These are phyloP conservation scores for Umbelopsis ramanniana DNA, from an alignment of 192 early-diverging fungal species.

Conservation along the genomic window DNA sequence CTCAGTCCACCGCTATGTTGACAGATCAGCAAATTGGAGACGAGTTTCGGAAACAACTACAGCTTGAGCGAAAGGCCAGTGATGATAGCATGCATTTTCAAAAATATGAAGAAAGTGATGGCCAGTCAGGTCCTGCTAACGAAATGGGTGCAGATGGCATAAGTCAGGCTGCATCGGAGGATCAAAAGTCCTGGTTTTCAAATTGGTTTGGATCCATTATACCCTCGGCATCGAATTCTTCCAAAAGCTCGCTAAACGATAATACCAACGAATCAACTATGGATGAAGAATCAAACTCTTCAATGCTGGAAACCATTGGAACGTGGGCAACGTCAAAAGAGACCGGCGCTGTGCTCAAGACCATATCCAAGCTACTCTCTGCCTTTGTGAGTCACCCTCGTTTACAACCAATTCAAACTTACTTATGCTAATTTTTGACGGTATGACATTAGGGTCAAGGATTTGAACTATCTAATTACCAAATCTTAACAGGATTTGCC, in stretches of 20 bases:
- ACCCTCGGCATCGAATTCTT: not conserved
- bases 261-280: not conserved
- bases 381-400: conserved; percentile 31
- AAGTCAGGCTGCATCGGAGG: not conserved
- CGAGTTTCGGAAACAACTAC: conserved; percentile 20
- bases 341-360: conserved; percentile 29
- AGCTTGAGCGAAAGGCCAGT: conserved; percentile 17
- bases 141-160: not conserved
- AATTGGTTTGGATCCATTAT: conserved; percentile 18
- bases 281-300: not conserved
- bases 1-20: conserved; percentile 3
- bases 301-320: conserved; percentile 24
- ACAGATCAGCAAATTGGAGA: conserved; percentile 8
- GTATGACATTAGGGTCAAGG: conserved; percentile 60
- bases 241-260: not conserved
- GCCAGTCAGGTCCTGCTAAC: not conserved
- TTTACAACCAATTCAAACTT: not conserved
- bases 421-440: too few species aligned
- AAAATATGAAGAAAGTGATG: conserved; percentile 21
- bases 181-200: conserved; percentile 18
- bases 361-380: conserved; percentile 35
- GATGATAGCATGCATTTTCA: conserved; percentile 15
- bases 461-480: conserved; percentile 67
- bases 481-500: conserved; percentile 65
- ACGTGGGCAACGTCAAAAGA: conserved; percentile 33